Percentiles rank a stretch among this genome's conserved stretches.
These are phyloP conservation scores for Cladosporium sp. DNA, from an alignment of 2,329 filamentous ascomycete genomes.

Conservation along the genomic window DNA sequence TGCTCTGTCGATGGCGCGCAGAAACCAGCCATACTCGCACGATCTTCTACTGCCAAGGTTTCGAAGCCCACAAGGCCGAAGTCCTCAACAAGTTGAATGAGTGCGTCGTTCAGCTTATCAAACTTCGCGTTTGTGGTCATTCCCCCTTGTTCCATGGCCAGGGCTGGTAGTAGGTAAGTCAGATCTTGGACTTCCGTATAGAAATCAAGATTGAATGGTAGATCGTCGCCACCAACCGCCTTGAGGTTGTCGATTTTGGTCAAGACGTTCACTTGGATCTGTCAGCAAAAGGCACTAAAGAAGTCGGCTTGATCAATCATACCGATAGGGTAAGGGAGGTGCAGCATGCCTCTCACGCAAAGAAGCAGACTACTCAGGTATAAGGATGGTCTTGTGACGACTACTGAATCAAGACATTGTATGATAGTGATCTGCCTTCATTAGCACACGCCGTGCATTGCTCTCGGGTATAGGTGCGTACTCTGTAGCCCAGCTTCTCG, in stretches of 20 bases:
- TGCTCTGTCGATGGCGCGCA: slow-evolving; percentile 86
- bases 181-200: slow-evolving; percentile 98
- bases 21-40: slow-evolving; percentile 93
- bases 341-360: slow-evolving; percentile 92
- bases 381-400: slow-evolving; percentile 85
- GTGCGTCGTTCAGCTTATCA: slow-evolving; percentile 75
- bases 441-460: background rate
- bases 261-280: slow-evolving; percentile 70
- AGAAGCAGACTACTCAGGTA: slow-evolving; percentile 94
- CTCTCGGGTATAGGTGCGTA: slow-evolving; percentile 45
- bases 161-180: slow-evolving; percentile 72
- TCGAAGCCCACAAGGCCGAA: slow-evolving; percentile 91
- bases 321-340: slow-evolving; percentile 86
- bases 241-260: slow-evolving; percentile 96
- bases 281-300: background rate
- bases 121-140: slow-evolving; percentile 56
- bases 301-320: background rate
- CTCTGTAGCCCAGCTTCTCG: slow-evolving; percentile 88
- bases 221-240: slow-evolving; percentile 64
- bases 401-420: slow-evolving; percentile 91
- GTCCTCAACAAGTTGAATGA: slow-evolving; percentile 80
- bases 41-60: slow-evolving; percentile 92
- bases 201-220: slow-evolving; percentile 94
- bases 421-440: slow-evolving; percentile 76
- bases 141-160: slow-evolving; percentile 67